phyloP scores from a whole-genome alignment of 139 green algal genomes.

The Tetraselmis chui region DNA sequence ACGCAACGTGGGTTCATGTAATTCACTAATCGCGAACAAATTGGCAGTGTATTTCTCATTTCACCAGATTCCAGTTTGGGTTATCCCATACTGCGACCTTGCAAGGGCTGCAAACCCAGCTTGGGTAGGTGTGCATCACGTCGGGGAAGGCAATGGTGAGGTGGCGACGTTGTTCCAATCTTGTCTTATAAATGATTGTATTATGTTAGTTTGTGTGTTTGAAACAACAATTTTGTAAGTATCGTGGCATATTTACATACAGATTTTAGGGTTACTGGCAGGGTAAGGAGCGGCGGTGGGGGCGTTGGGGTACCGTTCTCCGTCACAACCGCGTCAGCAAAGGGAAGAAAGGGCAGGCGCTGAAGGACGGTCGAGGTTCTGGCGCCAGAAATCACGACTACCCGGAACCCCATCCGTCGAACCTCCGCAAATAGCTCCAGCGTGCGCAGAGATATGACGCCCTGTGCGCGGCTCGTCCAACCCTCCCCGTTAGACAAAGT shows the following conservation, averaged over 20 bases:
- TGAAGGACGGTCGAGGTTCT: constrained; percentile 61
- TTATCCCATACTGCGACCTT: too few species aligned
- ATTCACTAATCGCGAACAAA: background rate
- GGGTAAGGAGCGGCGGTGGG: background rate
- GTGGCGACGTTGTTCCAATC: too few species aligned
- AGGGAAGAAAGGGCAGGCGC: constrained; percentile 66
- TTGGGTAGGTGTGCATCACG: too few species aligned
- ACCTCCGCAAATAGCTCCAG: background rate
- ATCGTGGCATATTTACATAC: too few species aligned
- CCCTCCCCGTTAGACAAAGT: background rate
- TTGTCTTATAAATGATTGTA: too few species aligned
- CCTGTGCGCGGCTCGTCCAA: background rate
- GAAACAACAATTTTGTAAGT: too few species aligned
- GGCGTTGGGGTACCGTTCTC: constrained; percentile 47
- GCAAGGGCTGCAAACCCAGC: too few species aligned
- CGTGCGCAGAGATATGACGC: background rate
- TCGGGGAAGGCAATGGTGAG: too few species aligned
- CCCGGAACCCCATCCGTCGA: background rate
- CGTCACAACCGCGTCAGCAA: constrained; percentile 62
- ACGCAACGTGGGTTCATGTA: background rate
- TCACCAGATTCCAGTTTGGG: too few species aligned
- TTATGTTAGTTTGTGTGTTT: too few species aligned
- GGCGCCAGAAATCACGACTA: constrained; percentile 42
- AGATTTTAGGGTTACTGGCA: too few species aligned
- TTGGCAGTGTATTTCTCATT: too few species aligned